Base-by-base conservation (phyloP, 1,284 basidiomycete genomes). In the Paramarasmius palmivorus region DNA sequence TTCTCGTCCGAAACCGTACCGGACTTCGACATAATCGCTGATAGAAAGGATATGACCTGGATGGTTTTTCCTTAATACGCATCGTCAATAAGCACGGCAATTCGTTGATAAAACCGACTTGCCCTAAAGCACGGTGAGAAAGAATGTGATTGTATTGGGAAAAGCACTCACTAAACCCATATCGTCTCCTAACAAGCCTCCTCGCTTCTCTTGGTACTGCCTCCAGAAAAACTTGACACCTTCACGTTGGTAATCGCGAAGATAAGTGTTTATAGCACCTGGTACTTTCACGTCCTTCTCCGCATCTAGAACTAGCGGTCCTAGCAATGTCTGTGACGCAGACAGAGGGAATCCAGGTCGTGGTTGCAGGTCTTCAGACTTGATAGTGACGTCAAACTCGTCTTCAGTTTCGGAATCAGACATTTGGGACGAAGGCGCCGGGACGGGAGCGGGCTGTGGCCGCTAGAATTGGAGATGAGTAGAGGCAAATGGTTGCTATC, bases 11-110 rank as follows among this genome's bases (percentile, higher is more conserved):
- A 73, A n/a, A 64, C 68, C 38, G 81, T 70, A 1, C 91, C 91
- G 1, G 74, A 68, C 69, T 94, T 94, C 57, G 74, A 70, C 91
- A 94, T 93, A 58, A 95, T 88, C 0, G 93, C 92, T 0, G 89
- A 85, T 2, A 95, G 76, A 62, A 95, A 93, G 0, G 88, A 80
- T 36, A 94, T 92, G 22, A 94, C 84, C 68, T 95, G 93, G n/a
- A 93, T 90, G 0, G 90, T 92, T 77, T 92, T 93, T 2, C 91
- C 91, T 77, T 49, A 23, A 35, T 4, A 41, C 20, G n/a, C 20
- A 39, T 1, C 25, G 36, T 15, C 22, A 35, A 15, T 10, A 39
- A 10, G 19, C 17, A 14, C 42, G 25, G 7, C 45, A 12, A 9
- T 20, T 5, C n/a, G 26, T 2, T 2, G 22, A 19, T 19, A 12